Evolutionary conservation across 2,329 filamentous ascomycete genomes (phyloP), one percentile per base, ranked within the genome.

Genomic region (Verticillium nubilum): DNA sequence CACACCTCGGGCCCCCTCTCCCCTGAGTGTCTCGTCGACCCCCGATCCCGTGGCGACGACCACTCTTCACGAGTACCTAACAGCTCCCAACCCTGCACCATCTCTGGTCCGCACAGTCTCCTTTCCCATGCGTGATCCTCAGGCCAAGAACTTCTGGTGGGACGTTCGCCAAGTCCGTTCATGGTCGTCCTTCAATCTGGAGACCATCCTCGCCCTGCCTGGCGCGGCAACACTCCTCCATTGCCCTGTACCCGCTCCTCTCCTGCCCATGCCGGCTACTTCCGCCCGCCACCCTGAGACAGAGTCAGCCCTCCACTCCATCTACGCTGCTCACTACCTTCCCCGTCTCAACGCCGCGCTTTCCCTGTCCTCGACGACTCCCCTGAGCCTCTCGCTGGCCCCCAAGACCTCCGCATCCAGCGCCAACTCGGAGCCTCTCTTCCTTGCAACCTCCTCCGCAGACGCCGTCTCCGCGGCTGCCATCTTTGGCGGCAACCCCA

Each of bases 71-170:
- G 82, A 83, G 63, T 96, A 95, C 74, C 84, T 98, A 54, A 92
- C 89, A 2, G 80, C 83, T 0, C 77, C 90, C 61, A 97, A 96
- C 70, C 92, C 93, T 23, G 88, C 91, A 25, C 89, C 93, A 19
- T 88, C 89, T 47, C 80, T 97, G 33, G 91, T 96, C 37, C 89
- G 89, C 69, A 90, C 88, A 65, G 85, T 94, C 65, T 90, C 89
- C 61, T 87, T 89, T 70, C 86, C 76, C 64, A 79, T 80, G 68
- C 85, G 80, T 64, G 90, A 86, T 72, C 87, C 81, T 68, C 84
- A 81, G 74, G 88, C 83, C 67, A 91, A 88, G 72, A 87, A 96
- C 77, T 97, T 94, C 74, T 98, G 94, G 94, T 97, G 92, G 90
- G 94, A 98, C 69, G 84, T 96, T 60, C 90, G 94, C 66, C 94